A percentile compares a stretch with the other conserved stretches of the same genome.
These are phyloP conservation scores for Prunus davidiana DNA, from an alignment of 306 rosid genomes.

Conservation along the genomic window DNA sequence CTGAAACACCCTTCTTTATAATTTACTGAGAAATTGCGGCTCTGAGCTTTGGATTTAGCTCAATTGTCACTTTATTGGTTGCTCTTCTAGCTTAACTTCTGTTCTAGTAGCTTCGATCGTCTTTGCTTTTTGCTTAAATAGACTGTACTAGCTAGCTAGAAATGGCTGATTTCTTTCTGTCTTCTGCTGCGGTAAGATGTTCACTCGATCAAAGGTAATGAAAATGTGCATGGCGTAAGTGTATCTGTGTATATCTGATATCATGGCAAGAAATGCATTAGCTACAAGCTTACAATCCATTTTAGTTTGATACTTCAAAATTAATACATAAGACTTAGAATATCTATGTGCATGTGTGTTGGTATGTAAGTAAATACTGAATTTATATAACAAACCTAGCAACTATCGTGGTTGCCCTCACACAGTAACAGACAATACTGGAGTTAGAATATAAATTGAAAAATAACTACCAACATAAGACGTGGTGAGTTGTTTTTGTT, in stretches of 20 bases:
- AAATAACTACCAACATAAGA: too few relatives aligned
- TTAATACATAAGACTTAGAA: neutral
- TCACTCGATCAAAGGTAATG: neutral
- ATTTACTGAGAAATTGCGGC: neutral
- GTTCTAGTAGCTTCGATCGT: neutral
- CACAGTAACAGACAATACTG: neutral
- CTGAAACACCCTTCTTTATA: neutral
- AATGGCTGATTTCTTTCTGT: neutral
- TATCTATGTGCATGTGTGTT: neutral
- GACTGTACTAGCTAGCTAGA: neutral
- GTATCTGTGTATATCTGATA: neutral
- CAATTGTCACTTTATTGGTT: neutral
- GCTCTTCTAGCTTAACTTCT: neutral
- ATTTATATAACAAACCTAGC: too few relatives aligned
- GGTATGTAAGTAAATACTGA: too few relatives aligned
- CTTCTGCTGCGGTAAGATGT: neutral
- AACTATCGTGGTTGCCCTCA: neutral
- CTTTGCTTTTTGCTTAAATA: neutral
- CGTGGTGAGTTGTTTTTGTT: too few relatives aligned
- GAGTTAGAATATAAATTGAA: too few relatives aligned
- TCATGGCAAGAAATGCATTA: neutral
- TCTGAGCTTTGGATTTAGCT: constrained; percentile 5
- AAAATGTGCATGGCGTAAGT: neutral
- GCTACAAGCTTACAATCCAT: neutral
- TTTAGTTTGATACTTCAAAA: neutral